Conservation (phyloP, 208 protist species). For the Trypanosoma caninum region DNA sequence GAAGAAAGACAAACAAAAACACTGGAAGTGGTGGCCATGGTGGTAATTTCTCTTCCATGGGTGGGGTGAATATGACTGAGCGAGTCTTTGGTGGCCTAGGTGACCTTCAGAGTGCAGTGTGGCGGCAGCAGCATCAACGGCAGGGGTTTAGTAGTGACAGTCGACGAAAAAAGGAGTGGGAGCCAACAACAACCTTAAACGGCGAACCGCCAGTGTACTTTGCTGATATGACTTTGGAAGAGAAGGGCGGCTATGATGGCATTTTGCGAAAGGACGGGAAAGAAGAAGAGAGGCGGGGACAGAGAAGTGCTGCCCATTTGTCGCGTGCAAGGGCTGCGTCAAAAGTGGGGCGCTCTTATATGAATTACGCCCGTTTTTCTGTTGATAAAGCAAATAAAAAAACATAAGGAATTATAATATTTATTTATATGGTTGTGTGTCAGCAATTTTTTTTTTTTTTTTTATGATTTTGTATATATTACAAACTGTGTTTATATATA, state of each 20-base stretch:
- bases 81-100: constrained; percentile 1
- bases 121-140: constrained; percentile 1
- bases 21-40: not conserved
- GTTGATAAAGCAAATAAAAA: not conserved
- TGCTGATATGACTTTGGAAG: constrained; percentile 68
- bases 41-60: not conserved
- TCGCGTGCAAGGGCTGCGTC: constrained; percentile 29
- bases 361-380: constrained; percentile 58
- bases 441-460: constrained; percentile 7
- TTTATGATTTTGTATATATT: constrained; percentile 7
- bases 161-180: constrained; percentile 62
- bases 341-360: constrained; percentile 74
- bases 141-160: not conserved
- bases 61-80: constrained; percentile 13
- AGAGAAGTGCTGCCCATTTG: not conserved
- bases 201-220: constrained; percentile 46
- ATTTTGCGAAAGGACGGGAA: constrained; percentile 25
- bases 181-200: constrained; percentile 55
- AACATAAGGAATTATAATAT: not conserved
- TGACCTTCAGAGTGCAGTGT: constrained; percentile 1
- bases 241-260: constrained; percentile 49
- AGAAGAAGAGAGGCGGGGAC: no score
- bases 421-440: not conserved
- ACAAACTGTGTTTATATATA: no score
- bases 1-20: not conserved